Evolutionary conservation across 768 basidiomycete species (phyloP).

Genomic region (Amanita pseudoporphyria): DNA sequence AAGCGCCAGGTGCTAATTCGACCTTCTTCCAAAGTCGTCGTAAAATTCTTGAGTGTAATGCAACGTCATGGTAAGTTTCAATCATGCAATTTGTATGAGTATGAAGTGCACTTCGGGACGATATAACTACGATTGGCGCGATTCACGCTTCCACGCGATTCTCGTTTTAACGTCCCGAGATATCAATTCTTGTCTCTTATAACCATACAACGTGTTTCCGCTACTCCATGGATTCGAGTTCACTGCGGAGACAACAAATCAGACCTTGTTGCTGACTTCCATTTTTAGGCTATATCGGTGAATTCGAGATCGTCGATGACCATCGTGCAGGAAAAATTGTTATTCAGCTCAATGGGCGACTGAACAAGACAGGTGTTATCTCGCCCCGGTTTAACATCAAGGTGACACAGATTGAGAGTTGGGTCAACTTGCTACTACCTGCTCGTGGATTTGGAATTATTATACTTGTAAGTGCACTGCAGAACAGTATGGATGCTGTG

Average conservation of each 20-base stretch:
- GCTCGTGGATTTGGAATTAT: conserved; percentile 95
- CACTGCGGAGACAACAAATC: conserved; percentile 45
- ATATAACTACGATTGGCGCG: conserved; percentile 86
- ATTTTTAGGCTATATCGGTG: conserved; percentile 84
- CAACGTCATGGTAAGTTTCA: conserved; percentile 85
- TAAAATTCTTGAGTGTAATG: conserved; percentile 98
- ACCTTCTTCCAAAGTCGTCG: conserved; percentile 95
- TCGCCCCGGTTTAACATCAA: conserved; percentile 99
- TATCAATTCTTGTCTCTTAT: conserved; percentile 34
- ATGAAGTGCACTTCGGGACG: conserved; percentile 51
- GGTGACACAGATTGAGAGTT: conserved; percentile 83
- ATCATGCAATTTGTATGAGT: conserved; percentile 3
- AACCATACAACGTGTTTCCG: conserved; percentile 53
- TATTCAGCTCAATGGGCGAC: conserved; percentile 93
- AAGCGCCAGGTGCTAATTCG: conserved; percentile 99
- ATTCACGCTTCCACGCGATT: conserved; percentile 44
- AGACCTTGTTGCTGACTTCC: conserved; percentile 10
- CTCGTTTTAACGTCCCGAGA: conserved; percentile 85
- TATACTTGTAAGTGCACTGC: conserved; percentile 62
- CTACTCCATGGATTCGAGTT: conserved; percentile 34
- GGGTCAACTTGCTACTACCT: conserved; percentile 96
- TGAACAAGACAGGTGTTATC: conserved; percentile 99
- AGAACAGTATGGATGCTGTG: not conserved
- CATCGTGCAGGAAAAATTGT: conserved; percentile 98
- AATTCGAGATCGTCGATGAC: conserved; percentile 98